Conservation (phyloP, 495 filamentous ascomycete genomes). For the Penicillium desertorum region DNA sequence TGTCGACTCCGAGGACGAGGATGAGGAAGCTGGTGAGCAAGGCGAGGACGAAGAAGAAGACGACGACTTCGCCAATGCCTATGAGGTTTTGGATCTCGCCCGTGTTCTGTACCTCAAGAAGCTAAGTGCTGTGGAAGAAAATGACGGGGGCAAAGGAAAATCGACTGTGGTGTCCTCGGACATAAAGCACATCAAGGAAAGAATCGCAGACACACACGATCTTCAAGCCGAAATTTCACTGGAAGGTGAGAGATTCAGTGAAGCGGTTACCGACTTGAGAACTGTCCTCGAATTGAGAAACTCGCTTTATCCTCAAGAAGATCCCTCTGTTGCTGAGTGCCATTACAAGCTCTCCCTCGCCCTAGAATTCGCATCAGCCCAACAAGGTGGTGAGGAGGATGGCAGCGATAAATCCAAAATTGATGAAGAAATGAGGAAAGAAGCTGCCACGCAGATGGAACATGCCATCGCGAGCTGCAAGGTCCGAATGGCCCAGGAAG, state of each 20-base stretch:
- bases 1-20: constrained; percentile 72
- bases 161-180: constrained; percentile 49
- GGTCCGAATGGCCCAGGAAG: constrained; percentile 71
- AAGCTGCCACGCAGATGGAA: constrained; percentile 77
- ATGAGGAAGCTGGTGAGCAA: constrained; percentile 48
- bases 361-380: constrained; percentile 87
- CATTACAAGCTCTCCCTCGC: constrained; percentile 96
- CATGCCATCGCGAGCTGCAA: constrained; percentile 77
- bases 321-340: constrained; percentile 83
- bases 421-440: constrained; percentile 69
- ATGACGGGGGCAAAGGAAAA: constrained; percentile 47
- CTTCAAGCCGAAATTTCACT: constrained; percentile 90
- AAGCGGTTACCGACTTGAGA: constrained; percentile 77
- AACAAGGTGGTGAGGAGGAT: constrained; percentile 50
- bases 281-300: constrained; percentile 73
- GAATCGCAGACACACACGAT: constrained; percentile 86
- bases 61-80: constrained; percentile 87
- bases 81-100: constrained; percentile 87
- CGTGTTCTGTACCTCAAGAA: constrained; percentile 72
- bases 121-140: constrained; percentile 53
- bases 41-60: constrained; percentile 69
- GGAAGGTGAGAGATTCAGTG: constrained; percentile 84
- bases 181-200: constrained; percentile 68
- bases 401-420: constrained; percentile 40
- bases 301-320: constrained; percentile 72